Percentiles rank a stretch among this genome's conserved stretches.
phyloP scores from a whole-genome alignment of 2,329 filamentous ascomycete species.

The Akanthomyces lecanii region DNA sequence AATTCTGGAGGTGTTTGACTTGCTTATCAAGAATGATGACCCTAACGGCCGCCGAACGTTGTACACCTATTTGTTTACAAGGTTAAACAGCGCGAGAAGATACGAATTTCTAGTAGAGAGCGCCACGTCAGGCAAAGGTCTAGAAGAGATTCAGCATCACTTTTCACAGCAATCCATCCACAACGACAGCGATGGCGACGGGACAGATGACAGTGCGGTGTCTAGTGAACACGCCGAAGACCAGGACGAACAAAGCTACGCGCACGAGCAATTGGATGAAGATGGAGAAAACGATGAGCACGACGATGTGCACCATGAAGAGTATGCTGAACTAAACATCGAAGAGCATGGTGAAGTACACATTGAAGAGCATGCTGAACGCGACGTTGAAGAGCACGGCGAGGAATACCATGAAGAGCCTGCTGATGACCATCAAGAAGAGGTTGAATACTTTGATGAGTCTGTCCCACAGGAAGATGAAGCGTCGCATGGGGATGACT shows the following conservation, averaged over 20 bases:
- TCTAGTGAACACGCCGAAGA: constrained; percentile 18
- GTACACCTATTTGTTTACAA: constrained; percentile 41
- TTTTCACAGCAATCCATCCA: constrained; percentile 24
- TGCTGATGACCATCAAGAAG: constrained; percentile 18
- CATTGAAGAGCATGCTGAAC: constrained; percentile 7
- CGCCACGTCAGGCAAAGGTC: constrained; percentile 37
- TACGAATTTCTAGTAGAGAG: constrained; percentile 39
- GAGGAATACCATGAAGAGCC: constrained; percentile 18
- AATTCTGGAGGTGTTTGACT: constrained; percentile 40
- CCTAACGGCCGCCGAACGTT: constrained; percentile 34
- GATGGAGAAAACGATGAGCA: constrained; percentile 19
- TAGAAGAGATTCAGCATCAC: constrained; percentile 38
- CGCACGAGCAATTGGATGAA: not conserved
- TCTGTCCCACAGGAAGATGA: constrained; percentile 18
- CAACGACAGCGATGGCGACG: constrained; percentile 5
- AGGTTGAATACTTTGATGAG: constrained; percentile 19
- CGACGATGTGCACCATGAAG: constrained; percentile 19
- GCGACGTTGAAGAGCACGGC: constrained; percentile 22
- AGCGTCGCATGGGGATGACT: constrained; percentile 5
- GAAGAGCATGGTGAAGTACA: constrained; percentile 12
- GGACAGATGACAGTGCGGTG: constrained; percentile 19
- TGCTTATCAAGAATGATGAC: constrained; percentile 42
- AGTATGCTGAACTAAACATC: constrained; percentile 19
- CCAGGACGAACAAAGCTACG: constrained; percentile 24
- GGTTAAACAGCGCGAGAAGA: constrained; percentile 36